Evolutionary conservation across 352 stramenopile genomes (phyloP), one percentile per base, ranked within the genome.

Genomic region (Phytophthora rubi): DNA sequence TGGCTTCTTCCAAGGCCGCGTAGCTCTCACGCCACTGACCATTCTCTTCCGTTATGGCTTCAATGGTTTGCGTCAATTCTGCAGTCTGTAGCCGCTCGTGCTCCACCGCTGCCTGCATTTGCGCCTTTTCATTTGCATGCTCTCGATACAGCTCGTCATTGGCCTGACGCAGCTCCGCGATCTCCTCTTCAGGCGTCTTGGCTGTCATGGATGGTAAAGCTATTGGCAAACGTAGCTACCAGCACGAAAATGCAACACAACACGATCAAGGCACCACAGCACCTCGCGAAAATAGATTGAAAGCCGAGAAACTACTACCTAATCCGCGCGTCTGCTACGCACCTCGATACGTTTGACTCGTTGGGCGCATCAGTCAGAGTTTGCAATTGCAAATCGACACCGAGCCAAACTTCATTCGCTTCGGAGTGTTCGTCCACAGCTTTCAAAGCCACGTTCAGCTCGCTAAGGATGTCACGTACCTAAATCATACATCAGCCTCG

Each of bases 91-190:
- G 44, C 49, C 80, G 83, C 59, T 94, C 83, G 32, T 90, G 85
- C 70, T 92, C 85, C 33, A 91, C 85, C 2, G 79, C 75, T 32
- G 87, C 72, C 59, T 94, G 86, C 82, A 93, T 93, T 60, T 90
- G 82, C 28, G 82, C 82, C 67, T 94, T 93, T 23, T 92, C 86
- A 54, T 90, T 88, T 4, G 83, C 83, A 57, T 88, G 85, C 48
- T 91, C 81, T 48, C 77, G 75, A 37, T 91, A 89, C 0, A 92
- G 70, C 39, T 73, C 64, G 42, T 93, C 87, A 66, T 90, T 88
- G 13, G 75, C 79, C 52, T 83, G 62, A 15, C 81, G 79, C 13
- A 91, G 75, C 53, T 81, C 73, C 7, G 75, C 72, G 13, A 89
- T 68, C 57, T 93, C 82, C 21, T 90, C 73, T 49, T 89, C 74